Evolutionary conservation across 768 basidiomycete genomes (phyloP).

Genomic region (Lepiota subincarnata): DNA sequence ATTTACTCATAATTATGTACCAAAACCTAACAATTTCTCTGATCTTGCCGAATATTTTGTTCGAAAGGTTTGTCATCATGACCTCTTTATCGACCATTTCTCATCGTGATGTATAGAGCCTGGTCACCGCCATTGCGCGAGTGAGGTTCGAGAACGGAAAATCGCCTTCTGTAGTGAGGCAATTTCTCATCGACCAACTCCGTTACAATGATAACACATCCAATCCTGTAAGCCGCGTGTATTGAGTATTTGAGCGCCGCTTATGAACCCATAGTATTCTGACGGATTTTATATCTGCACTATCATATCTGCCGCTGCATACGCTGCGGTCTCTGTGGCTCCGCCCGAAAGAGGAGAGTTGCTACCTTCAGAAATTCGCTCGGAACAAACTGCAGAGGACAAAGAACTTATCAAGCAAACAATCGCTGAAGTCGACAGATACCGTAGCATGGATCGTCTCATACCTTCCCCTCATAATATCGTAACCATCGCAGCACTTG

Average conservation of each 20-base stretch:
- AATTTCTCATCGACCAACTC: constrained; percentile 89
- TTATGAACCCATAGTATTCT: constrained; percentile 56
- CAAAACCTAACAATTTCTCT: constrained; percentile 91
- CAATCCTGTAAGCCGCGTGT: constrained; percentile 61
- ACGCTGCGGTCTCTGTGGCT: constrained; percentile 69
- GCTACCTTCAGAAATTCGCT: constrained; percentile 60
- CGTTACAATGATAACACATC: constrained; percentile 93
- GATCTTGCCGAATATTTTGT: constrained; percentile 93
- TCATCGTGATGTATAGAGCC: constrained; percentile 40
- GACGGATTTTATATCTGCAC: constrained; percentile 90
- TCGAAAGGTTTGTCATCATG: constrained; percentile 62
- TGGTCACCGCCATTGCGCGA: constrained; percentile 79
- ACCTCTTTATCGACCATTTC: background rate
- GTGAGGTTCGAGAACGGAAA: constrained; percentile 86
- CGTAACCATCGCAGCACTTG: constrained; percentile 85
- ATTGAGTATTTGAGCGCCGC: background rate
- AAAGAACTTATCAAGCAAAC: constrained; percentile 68
- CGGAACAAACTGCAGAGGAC: constrained; percentile 67
- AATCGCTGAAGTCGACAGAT: constrained; percentile 80
- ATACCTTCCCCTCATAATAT: constrained; percentile 94
- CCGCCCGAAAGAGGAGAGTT: constrained; percentile 81
- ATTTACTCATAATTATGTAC: constrained; percentile 86
- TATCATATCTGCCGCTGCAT: constrained; percentile 77
- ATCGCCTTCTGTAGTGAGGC: constrained; percentile 79
- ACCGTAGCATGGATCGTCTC: constrained; percentile 90